Evolutionary conservation across 1,284 basidiomycete species (phyloP).

Genomic region (Ustilago shanxiensis): DNA sequence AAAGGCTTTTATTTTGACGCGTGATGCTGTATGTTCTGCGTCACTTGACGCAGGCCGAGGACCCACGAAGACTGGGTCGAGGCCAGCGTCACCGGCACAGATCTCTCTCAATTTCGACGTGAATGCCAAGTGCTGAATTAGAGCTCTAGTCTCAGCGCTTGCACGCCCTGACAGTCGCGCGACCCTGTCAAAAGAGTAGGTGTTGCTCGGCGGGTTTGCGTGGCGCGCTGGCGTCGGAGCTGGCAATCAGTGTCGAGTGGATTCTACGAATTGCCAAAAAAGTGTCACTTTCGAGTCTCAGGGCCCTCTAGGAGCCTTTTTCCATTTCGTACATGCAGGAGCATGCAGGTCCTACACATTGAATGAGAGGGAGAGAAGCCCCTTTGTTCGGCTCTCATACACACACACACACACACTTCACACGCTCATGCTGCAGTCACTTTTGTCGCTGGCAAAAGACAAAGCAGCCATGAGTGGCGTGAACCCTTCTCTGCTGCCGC

Average conservation of each 20-base stretch:
- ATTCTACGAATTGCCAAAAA: conserved; percentile 22
- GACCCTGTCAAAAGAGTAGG: not conserved
- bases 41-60: too few species aligned
- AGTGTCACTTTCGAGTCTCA: not conserved
- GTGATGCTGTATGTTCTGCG: too few species aligned
- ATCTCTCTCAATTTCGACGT: too few species aligned
- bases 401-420: not conserved
- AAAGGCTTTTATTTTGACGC: too few species aligned
- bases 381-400: not conserved
- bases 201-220: conserved; percentile 11
- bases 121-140: not conserved
- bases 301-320: not conserved
- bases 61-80: too few species aligned
- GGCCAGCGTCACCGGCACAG: too few species aligned
- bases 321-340: not conserved
- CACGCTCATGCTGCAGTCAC: not conserved
- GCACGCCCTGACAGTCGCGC: not conserved
- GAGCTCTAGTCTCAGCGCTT: not conserved
- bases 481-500: not conserved
- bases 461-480: not conserved
- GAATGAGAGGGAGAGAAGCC: not conserved
- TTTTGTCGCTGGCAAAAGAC: conserved; percentile 8
- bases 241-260: conserved; percentile 12
- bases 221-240: conserved; percentile 29
- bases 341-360: conserved; percentile 7